Evolutionary conservation across 306 rosid genomes (phyloP).

Genomic region (Canavalia gladiata): DNA sequence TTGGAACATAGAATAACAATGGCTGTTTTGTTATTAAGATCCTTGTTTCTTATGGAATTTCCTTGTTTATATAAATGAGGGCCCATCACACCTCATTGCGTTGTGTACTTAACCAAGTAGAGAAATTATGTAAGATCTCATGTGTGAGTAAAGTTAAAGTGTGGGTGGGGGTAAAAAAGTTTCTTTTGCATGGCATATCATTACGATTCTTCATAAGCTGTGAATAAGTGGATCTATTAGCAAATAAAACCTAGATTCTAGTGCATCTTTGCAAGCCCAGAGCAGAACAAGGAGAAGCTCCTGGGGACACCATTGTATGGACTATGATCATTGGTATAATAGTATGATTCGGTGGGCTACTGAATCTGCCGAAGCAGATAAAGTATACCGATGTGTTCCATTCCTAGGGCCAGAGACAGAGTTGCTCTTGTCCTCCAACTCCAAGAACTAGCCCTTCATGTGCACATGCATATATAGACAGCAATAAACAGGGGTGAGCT

Average conservation of each 20-base stretch:
- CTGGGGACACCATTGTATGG: not conserved
- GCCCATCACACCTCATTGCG: not conserved
- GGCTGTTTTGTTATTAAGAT: not conserved
- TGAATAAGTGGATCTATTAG: no score
- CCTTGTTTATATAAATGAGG: not conserved
- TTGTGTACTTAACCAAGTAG: not conserved
- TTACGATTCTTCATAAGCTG: not conserved
- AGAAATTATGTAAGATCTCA: not conserved
- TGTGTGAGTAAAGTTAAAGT: no score
- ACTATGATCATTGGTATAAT: no score
- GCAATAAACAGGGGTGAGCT: slow-evolving; percentile 59
- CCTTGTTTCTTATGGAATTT: not conserved
- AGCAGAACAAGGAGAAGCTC: slow-evolving; percentile 2
- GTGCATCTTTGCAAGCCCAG: slow-evolving; percentile 76
- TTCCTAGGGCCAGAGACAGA: no score
- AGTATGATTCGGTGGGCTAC: no score
- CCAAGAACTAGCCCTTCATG: slow-evolving; percentile 64
- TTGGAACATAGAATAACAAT: not conserved
- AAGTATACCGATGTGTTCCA: no score
- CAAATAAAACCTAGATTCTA: slow-evolving; percentile 37
- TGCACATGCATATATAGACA: slow-evolving; percentile 64
- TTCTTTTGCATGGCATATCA: not conserved
- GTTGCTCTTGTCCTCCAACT: slow-evolving; percentile 42
- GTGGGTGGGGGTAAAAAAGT: not conserved
- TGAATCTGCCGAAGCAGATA: no score